Evolutionary conservation across 1,284 basidiomycete genomes (phyloP).

Genomic region (Marasmius fiardii): DNA sequence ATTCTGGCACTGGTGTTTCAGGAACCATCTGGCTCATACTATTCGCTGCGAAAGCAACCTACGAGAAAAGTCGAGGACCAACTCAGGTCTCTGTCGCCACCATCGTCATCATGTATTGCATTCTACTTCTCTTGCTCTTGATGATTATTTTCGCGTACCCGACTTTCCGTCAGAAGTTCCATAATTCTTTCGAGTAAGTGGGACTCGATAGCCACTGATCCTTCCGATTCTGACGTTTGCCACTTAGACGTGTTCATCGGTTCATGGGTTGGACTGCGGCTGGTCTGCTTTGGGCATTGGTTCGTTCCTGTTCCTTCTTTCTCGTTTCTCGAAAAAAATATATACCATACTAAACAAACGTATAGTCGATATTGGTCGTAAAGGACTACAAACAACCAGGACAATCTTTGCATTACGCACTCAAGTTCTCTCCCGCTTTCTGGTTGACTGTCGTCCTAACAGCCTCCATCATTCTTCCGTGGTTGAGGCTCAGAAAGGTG

Average conservation of each 20-base stretch:
- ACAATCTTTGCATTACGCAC: constrained; percentile 31
- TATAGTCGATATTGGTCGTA: constrained; percentile 33
- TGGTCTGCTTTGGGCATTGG: constrained; percentile 39
- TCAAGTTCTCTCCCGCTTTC: constrained; percentile 34
- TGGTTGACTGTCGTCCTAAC: constrained; percentile 37
- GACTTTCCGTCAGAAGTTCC: constrained; percentile 28
- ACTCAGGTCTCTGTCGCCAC: constrained; percentile 33
- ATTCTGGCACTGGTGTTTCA: constrained; percentile 40
- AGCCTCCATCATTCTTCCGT: constrained; percentile 34
- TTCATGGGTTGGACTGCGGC: constrained; percentile 44
- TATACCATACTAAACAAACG: not conserved
- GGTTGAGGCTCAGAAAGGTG: constrained; percentile 37
- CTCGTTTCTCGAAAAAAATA: not conserved
- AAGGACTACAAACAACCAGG: constrained; percentile 33
- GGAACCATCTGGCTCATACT: constrained; percentile 38
- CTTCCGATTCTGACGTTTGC: not conserved
- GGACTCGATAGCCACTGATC: not conserved
- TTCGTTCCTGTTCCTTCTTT: constrained; percentile 16
- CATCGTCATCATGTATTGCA: constrained; percentile 37
- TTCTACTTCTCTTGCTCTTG: constrained; percentile 32
- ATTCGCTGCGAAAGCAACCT: constrained; percentile 37
- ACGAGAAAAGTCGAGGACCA: constrained; percentile 28
- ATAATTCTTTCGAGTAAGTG: constrained; percentile 36
- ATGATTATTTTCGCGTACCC: constrained; percentile 38
- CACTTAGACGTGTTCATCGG: constrained; percentile 27